Evolutionary conservation across 2,329 filamentous ascomycete genomes (phyloP).

Genomic region (Tympanopsis confertula): DNA sequence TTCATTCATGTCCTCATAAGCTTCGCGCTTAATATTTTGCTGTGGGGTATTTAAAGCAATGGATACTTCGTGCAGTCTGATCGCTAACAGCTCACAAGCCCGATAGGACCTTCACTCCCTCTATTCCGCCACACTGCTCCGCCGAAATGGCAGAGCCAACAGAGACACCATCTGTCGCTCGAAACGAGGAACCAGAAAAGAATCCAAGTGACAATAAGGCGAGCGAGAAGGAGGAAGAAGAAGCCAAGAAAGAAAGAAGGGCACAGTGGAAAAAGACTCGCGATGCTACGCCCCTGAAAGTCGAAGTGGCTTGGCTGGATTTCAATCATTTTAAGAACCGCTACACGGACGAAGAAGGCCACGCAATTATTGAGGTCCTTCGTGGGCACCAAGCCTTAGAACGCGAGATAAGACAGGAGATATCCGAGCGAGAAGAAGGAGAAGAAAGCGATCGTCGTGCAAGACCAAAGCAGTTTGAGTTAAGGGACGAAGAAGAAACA

Average conservation of each 20-base stretch:
- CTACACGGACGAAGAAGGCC: constrained; percentile 5
- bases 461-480: not conserved
- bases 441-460: not conserved
- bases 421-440: constrained; percentile 1
- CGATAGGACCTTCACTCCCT: too few relatives aligned
- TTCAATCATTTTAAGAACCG: constrained; percentile 11
- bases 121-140: too few relatives aligned
- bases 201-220: too few relatives aligned
- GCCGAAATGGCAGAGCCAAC: too few relatives aligned
- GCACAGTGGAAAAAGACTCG: not conserved
- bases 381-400: constrained; percentile 3
- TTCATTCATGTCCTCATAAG: too few relatives aligned
- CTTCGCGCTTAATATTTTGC: too few relatives aligned
- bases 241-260: not conserved
- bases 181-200: too few relatives aligned
- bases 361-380: constrained; percentile 10
- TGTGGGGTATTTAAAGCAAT: too few relatives aligned
- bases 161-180: too few relatives aligned
- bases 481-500: constrained; percentile 1
- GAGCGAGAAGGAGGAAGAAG: too few relatives aligned
- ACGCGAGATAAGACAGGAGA: constrained; percentile 3
- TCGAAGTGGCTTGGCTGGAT: constrained; percentile 2
- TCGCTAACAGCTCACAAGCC: too few relatives aligned
- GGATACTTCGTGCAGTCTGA: too few relatives aligned
- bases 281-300: not conserved